Conservation (phyloP, 208 protist genomes). For the Acanthamoeba polyphaga region DNA sequence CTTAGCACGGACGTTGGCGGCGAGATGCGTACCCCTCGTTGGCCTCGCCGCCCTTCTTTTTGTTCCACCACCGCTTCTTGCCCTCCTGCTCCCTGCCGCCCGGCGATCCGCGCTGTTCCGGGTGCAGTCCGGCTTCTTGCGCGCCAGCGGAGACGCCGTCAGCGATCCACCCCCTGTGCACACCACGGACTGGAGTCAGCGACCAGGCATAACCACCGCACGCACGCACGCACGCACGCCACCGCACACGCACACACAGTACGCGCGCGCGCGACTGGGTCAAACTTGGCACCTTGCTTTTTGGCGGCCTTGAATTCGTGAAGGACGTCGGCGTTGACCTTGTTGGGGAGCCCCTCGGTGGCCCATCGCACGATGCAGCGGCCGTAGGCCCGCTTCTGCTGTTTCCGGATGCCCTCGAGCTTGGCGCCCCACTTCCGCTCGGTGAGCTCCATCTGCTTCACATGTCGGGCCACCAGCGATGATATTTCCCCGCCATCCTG, state of each 20-base stretch:
- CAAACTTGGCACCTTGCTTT: neutral
- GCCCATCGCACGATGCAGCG: conserved; percentile 23
- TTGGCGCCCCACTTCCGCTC: conserved; percentile 44
- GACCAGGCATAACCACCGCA: neutral
- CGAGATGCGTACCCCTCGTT: neutral
- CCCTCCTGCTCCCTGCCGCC: neutral
- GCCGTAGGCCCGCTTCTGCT: conserved; percentile 32
- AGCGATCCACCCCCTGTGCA: neutral
- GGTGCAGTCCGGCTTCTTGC: neutral
- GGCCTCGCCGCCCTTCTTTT: neutral
- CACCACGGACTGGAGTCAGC: neutral
- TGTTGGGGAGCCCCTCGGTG: neutral
- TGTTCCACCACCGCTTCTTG: conserved; percentile 38
- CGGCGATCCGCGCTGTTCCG: neutral
- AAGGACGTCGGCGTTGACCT: neutral
- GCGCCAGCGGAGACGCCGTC: neutral
- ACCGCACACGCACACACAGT: neutral
- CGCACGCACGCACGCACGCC: too few species aligned
- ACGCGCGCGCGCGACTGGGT: neutral
- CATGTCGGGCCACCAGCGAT: conserved; percentile 1
- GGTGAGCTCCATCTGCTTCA: conserved; percentile 53
- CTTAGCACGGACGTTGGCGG: neutral
- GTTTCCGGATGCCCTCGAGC: neutral
- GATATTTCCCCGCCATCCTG: conserved; percentile 30
- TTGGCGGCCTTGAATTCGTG: conserved; percentile 15